Base-by-base conservation (phyloP, 306 rosid species). In the Phaseolus lunatus region DNA sequence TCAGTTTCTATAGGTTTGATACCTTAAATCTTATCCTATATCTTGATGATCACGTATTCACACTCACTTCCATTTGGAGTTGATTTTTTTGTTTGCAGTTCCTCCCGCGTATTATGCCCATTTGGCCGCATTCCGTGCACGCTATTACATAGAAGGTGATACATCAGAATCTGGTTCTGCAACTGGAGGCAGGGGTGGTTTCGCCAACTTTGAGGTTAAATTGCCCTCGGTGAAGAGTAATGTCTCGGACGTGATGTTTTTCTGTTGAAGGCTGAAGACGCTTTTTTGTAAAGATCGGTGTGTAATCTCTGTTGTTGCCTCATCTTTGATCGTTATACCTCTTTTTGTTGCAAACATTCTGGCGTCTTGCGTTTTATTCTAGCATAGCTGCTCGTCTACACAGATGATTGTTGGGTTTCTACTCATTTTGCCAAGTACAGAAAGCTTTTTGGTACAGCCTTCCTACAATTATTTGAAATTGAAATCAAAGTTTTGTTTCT, bases 91-190 rank as follows among this genome's bases (percentile, higher is more conserved):
- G 29, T 57, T 48, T 81, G 77, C 81, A 83, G 89, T 86, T 49
- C 89, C 87, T 64, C 87, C 89, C 0, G 89, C 87, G 0, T 86
- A 86, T 20, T 86, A 86, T 74, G 89, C 89, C 2, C 87, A 86
- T 68, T 57, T 83, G 29, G 80, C 85, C 0, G 89, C 89, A 0
- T 86, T 84, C 12, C 80, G 90, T 0, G 87, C 87, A 7, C 84
- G 90, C 2, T 67, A 41, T 58, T 86, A 86, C 48, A 80, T 71
- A 2, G 89, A 86, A 39, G 71, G 76, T 0, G 85, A 86, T 5
- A 7, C 41, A 5, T 83, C 85, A 0, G 87, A 83, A 0, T 3
- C 9, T 0, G 89, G 44, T 83, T 77, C 89, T 26, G 31, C 44
- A 2, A 61, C 77, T 9, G 83, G 78, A 13, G 26, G 16, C 2